Conservation (phyloP, 2,329 filamentous ascomycete species). For the Zymoseptoria tritici region DNA sequence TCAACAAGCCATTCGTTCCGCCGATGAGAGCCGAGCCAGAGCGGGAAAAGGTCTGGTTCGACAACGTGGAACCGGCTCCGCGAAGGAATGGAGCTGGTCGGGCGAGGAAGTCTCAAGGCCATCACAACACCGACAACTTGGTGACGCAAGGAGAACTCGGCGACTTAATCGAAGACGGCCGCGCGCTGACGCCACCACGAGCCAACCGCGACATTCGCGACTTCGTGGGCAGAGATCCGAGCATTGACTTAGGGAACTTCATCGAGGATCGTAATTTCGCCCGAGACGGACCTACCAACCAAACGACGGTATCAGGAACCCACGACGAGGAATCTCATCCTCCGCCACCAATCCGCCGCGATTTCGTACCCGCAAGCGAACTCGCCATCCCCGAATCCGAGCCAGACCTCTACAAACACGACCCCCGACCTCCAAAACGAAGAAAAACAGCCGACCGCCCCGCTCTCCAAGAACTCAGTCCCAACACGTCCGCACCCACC, state of each 20-base stretch:
- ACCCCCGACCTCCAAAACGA: constrained; percentile 14
- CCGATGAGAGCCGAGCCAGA: constrained; percentile 16
- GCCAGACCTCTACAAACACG: constrained; percentile 4
- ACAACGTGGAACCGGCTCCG: constrained; percentile 19
- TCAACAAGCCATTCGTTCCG: constrained; percentile 27
- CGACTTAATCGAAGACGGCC: constrained; percentile 16
- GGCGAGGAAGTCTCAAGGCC: constrained; percentile 1
- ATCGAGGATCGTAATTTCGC: constrained; percentile 14
- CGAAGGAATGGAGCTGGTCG: constrained; percentile 1
- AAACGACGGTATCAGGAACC: not conserved
- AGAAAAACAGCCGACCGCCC: constrained; percentile 18
- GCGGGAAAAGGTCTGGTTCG: constrained; percentile 25
- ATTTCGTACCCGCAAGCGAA: constrained; percentile 27
- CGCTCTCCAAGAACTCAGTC: constrained; percentile 19
- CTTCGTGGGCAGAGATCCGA: constrained; percentile 13
- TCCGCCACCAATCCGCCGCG: constrained; percentile 5
- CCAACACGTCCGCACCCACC: constrained; percentile 11
- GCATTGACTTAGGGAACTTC: constrained; percentile 5
- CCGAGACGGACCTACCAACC: not conserved
- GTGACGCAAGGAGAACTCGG: constrained; percentile 23
- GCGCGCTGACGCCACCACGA: constrained; percentile 18
- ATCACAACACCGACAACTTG: constrained; percentile 6
- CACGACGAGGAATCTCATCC: not conserved
- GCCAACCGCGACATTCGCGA: constrained; percentile 28
- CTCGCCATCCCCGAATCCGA: constrained; percentile 13